Evolutionary conservation across 2,329 filamentous ascomycete genomes (phyloP).

Genomic region (Colletotrichum neosansevieriae): DNA sequence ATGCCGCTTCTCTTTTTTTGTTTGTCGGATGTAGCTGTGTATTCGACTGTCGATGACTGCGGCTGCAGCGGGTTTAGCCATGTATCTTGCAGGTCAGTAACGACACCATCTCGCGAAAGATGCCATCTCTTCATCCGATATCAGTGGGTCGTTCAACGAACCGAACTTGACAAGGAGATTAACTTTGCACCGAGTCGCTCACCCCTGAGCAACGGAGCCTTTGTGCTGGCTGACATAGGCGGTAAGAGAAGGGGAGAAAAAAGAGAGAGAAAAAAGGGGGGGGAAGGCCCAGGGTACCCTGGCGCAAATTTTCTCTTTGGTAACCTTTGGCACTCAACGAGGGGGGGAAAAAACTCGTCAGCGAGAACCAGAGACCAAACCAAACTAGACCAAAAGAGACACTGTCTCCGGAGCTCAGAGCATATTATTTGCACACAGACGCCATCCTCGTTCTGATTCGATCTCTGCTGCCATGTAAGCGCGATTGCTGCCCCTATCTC

Average conservation of each 20-base stretch:
- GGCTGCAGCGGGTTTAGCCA: conserved; percentile 18
- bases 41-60: background rate
- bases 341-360: background rate
- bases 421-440: conserved; percentile 33
- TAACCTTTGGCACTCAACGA: no score
- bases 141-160: background rate
- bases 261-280: background rate
- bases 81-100: conserved; percentile 19
- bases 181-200: background rate
- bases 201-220: background rate
- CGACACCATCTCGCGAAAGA: background rate
- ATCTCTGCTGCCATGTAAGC: conserved; percentile 1
- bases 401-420: conserved; percentile 28
- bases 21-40: background rate
- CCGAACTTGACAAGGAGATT: conserved; percentile 7
- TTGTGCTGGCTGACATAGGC: background rate
- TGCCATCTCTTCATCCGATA: conserved; percentile 18
- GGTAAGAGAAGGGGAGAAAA: no score
- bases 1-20: background rate
- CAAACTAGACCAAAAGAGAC: conserved; percentile 22
- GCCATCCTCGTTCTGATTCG: conserved; percentile 21
- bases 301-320: background rate
- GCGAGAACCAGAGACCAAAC: background rate
- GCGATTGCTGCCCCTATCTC: background rate
- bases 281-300: no score